Percentiles rank a stretch among this genome's conserved stretches.
These are phyloP conservation scores for Saksenaea oblongispora DNA, from an alignment of 371 early-diverging fungal genomes.

Conservation along the genomic window DNA sequence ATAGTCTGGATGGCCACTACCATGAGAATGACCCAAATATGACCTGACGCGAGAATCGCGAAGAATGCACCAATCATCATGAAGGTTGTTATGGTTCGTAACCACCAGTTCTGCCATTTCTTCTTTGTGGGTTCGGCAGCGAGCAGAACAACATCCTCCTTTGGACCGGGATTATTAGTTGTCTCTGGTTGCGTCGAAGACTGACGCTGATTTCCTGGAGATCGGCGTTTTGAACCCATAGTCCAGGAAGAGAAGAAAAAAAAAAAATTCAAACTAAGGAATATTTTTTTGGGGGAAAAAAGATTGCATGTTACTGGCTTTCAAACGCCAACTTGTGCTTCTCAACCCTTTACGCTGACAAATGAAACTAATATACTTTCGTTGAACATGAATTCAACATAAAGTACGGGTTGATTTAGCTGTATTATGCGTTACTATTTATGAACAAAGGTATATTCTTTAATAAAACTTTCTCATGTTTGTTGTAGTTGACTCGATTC, in stretches of 20 bases:
- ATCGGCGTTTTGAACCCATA: background rate
- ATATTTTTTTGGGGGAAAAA: background rate
- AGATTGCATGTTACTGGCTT: background rate
- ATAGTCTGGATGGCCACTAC: slow-evolving; percentile 77
- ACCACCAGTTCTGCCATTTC: slow-evolving; percentile 74
- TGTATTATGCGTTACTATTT: no score
- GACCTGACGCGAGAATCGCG: slow-evolving; percentile 75
- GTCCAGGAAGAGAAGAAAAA: background rate
- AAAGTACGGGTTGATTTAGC: no score
- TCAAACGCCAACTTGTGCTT: no score
- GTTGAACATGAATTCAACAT: no score
- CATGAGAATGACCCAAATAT: slow-evolving; percentile 72
- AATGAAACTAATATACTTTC: no score
- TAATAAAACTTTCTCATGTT: no score
- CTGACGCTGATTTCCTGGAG: background rate
- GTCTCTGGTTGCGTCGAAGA: background rate
- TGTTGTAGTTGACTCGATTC: no score
- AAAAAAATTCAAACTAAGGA: background rate
- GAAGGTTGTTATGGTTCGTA: slow-evolving; percentile 79
- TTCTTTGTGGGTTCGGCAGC: slow-evolving; percentile 51
- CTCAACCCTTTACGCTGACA: no score
- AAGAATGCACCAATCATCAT: slow-evolving; percentile 87
- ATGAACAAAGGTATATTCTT: no score
- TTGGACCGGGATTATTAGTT: background rate
- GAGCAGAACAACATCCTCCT: slow-evolving; percentile 29